phyloP scores from a whole-genome alignment of 768 basidiomycete species.

The Suillus spraguei region DNA sequence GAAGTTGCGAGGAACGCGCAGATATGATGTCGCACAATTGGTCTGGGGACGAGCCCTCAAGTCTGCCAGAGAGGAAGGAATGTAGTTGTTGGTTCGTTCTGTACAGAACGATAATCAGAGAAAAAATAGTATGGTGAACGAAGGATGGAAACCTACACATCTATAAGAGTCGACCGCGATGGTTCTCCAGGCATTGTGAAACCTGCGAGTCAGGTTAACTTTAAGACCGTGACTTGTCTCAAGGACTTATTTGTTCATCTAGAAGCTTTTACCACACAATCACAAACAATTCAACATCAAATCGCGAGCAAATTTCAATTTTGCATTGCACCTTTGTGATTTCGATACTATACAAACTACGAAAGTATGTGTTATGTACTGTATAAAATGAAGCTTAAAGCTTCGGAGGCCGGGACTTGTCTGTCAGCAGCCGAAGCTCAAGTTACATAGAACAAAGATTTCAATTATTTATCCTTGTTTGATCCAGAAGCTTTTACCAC shows the following conservation, averaged over 20 bases:
- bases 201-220: background rate
- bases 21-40: conserved; percentile 61
- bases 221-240: conserved; percentile 11
- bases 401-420: too few relatives aligned
- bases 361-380: too few relatives aligned
- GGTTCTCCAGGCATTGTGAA: conserved; percentile 45
- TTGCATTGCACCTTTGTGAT: too few relatives aligned
- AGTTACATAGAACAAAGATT: too few relatives aligned
- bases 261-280: too few relatives aligned
- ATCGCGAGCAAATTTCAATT: too few relatives aligned
- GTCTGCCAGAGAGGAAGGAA: conserved; percentile 55
- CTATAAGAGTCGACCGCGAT: conserved; percentile 69
- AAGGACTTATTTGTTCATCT: conserved; percentile 25
- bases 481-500: conserved; percentile 22
- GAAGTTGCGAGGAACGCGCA: conserved; percentile 59
- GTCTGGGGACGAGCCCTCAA: conserved; percentile 59
- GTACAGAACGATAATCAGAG: conserved; percentile 9
- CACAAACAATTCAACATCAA: too few relatives aligned
- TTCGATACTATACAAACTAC: too few relatives aligned
- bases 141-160: conserved; percentile 47
- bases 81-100: conserved; percentile 73
- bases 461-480: too few relatives aligned
- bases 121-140: background rate
- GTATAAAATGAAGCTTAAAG: too few relatives aligned
- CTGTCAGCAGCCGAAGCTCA: too few relatives aligned